Base-by-base conservation (phyloP, 139 green algal genomes). In the Zygnema circumcarinatum region DNA sequence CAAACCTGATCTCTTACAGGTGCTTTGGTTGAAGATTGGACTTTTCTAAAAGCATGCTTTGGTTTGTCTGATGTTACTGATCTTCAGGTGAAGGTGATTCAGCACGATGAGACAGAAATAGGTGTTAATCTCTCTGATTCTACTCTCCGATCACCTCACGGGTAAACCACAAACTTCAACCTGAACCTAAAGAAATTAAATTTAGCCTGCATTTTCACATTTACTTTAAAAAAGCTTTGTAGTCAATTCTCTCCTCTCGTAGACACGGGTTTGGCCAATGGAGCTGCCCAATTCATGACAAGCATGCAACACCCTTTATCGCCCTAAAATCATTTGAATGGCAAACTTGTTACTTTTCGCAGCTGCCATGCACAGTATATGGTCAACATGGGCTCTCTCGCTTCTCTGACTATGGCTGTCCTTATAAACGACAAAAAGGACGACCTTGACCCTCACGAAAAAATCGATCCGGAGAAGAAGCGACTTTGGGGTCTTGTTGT, bases 91-190 rank as follows among this genome's bases (percentile, higher is more conserved):
- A 87, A 87, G 62, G 81, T 87, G 81, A 25, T 74, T 39, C 75
- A 73, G 35, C 38, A 72, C 25, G 38, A 54, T 1, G 79, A 16
- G 2, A 25, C 82, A 22, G 33, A 83, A 20, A 39, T 87, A 41
- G 54, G 53, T 25, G 36, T 92, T n/a, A 72, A 35, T 52, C 56
- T 92, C 32, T 69, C 83, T 31, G 67, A 40, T 31, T 91, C 84
- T 29, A 88, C 41, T 36, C 21, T 90, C n/a, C 83, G 88, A 2
- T 86, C 62, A 2, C 81, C 86, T 36, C 74, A 84, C 40, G 47
- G 62, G 21, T 92, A 81, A 76, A 84, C 90, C 41, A 33, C 21
- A 0, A 42, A 92, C 68, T 92, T 91, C 85, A 88, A 91, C 76
- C 16, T 20, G 0, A 92, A 92, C 88, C 90, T 92, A n/a, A n/a